Conservation (phyloP, 768 basidiomycete genomes). For the Epithele typhae region DNA sequence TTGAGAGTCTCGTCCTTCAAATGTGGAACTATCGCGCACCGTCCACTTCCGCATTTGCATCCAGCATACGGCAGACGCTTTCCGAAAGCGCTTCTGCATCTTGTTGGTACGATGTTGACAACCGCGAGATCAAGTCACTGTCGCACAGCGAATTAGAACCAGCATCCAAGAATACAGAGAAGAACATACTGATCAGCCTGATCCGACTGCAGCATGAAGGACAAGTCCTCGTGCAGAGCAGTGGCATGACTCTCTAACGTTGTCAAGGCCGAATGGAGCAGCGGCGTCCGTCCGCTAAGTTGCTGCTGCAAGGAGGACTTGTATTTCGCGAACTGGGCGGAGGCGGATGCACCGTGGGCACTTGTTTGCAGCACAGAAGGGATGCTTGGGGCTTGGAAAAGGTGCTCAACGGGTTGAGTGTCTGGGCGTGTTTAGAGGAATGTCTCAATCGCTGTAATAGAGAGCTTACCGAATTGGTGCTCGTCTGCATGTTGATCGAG, state of each 20-base stretch:
- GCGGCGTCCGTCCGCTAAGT: conserved; percentile 58
- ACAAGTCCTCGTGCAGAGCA: conserved; percentile 57
- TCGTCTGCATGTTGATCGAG: conserved; percentile 25
- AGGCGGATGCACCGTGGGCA: conserved; percentile 29
- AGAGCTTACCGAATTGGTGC: conserved; percentile 22
- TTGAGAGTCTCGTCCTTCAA: too few relatives aligned
- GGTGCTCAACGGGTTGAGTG: conserved; percentile 43
- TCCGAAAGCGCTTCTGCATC: conserved; percentile 45
- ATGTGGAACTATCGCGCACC: too few relatives aligned
- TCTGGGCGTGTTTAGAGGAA: conserved; percentile 31
- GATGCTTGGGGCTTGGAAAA: conserved; percentile 49
- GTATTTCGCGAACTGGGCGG: conserved; percentile 57
- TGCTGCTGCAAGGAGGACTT: conserved; percentile 56
- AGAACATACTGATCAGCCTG: conserved; percentile 45
- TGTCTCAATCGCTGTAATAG: neutral
- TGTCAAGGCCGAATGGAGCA: conserved; percentile 53
- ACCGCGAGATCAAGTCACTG: conserved; percentile 39
- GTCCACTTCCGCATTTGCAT: too few relatives aligned
- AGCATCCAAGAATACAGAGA: too few relatives aligned
- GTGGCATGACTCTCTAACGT: conserved; percentile 57
- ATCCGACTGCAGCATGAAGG: conserved; percentile 38
- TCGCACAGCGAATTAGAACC: conserved; percentile 1
- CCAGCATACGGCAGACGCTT: conserved; percentile 39
- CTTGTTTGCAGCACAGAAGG: conserved; percentile 41
- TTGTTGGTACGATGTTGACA: conserved; percentile 44